These are phyloP conservation scores for Amaranthus hypochondriacus DNA, from an alignment of 148 eudicot species.

Conservation along the genomic window DNA sequence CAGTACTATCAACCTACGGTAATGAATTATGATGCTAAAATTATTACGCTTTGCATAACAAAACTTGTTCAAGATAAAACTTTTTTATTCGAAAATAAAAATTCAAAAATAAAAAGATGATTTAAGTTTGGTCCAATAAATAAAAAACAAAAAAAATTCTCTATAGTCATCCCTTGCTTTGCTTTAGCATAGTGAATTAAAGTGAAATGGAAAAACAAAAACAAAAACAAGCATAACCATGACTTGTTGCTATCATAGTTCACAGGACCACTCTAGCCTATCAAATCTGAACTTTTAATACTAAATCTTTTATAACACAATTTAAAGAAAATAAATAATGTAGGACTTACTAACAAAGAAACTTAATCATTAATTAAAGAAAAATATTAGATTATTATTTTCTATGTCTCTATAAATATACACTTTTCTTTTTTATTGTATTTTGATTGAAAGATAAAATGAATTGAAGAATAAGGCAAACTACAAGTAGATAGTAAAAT, in stretches of 20 bases:
- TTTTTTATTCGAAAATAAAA: not conserved
- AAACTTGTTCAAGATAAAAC: not conserved
- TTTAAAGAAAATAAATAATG: no score
- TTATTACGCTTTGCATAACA: not conserved
- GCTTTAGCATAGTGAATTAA: constrained; percentile 20
- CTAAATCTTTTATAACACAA: no score
- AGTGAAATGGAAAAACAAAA: not conserved
- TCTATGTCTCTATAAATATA: no score
- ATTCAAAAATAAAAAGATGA: not conserved
- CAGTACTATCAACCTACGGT: no score
- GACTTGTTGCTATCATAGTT: constrained; percentile 28
- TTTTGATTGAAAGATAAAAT: no score
- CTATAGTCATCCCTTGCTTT: constrained; percentile 7
- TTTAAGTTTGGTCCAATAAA: constrained; percentile 16
- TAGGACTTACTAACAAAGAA: no score
- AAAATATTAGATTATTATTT: no score
- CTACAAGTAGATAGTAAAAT: no score
- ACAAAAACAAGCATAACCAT: not conserved
- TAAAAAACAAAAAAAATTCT: not conserved
- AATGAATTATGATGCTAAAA: no score
- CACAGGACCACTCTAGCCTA: constrained; percentile 15
- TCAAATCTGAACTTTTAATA: constrained; percentile 23
- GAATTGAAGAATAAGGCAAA: no score
- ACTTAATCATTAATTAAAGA: no score
- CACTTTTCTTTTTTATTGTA: no score